A percentile compares a stretch with the other conserved stretches of the same genome.
These are phyloP conservation scores for Hypoxylon sp. DNA, from an alignment of 2,329 filamentous ascomycete genomes.

Conservation along the genomic window DNA sequence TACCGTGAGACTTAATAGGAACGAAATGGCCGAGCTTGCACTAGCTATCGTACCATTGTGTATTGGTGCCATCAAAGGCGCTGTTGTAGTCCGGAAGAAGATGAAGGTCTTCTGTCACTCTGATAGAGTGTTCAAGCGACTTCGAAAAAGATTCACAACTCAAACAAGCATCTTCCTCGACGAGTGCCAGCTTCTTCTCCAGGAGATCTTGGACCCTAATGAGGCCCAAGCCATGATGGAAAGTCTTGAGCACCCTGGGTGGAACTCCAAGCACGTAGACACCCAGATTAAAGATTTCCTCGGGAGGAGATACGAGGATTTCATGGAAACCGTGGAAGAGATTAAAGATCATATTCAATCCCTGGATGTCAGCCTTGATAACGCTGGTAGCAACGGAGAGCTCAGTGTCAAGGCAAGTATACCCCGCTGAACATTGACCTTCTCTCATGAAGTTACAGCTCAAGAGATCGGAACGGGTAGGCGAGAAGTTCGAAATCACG, in stretches of 20 bases:
- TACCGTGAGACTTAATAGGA: background rate
- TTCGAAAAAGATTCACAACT: background rate
- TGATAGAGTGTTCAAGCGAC: background rate
- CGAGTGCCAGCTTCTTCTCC: background rate
- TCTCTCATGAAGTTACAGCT: background rate
- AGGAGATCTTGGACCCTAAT: background rate
- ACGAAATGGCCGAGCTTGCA: background rate
- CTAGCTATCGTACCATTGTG: slow-evolving; percentile 32
- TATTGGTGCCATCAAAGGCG: slow-evolving; percentile 30
- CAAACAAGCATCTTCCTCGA: background rate
- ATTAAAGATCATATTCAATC: background rate
- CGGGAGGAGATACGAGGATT: background rate
- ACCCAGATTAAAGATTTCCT: background rate
- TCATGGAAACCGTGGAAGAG: background rate
- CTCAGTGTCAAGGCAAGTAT: background rate
- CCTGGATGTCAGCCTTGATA: background rate
- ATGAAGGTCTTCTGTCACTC: slow-evolving; percentile 33
- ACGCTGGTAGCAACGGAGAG: background rate
- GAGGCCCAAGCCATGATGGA: background rate
- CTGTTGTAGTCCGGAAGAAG: slow-evolving; percentile 23
- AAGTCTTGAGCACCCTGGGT: background rate
- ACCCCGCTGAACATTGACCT: background rate
- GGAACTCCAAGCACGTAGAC: background rate
- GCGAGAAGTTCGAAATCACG: background rate
- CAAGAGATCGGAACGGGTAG: background rate